Base-by-base conservation (phyloP, 1,284 basidiomycete species). In the Volvariella surrecta region DNA sequence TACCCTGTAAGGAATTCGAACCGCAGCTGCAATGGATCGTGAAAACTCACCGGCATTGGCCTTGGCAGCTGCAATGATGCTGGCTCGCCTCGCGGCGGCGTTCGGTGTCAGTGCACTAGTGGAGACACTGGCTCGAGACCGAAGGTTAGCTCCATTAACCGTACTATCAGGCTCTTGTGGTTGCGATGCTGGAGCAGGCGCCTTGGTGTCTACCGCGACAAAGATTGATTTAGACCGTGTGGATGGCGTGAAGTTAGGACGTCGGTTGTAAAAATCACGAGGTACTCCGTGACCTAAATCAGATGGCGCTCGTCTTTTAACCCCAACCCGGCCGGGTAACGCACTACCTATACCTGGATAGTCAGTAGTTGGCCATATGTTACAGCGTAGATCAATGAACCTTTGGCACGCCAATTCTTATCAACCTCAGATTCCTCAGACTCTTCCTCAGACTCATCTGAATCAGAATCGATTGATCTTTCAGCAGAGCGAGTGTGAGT, bases 241-340 rank as follows among this genome's bases (percentile, higher is more conserved):
- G 20, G 38, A 44, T 28, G 49, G 32, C 43, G 34, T 35, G 34
- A 35, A 35, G 34, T 35, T 35, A 6, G 13, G 13, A 6, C 34
- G 6, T n/a, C 42, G 45, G 34, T 39, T 48, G 6, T 44, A 44
- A 37, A 50, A 42, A 20, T 48, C 42, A 37, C 44, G 43, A 37
- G 45, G 44, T 28, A 55, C 50, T 11, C 62, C 62, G 52, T 70
- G 67, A 9, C 68, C 68, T 34, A 62, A 42, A 50, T 68, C 67
- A 16, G 65, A 67, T 42, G 63, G 61, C 10, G 65, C 39, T 4
- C 39, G 39, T 3, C 19, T 62, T 38, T 60, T 57, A 28, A 44
- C 44, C 41, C 63, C 21, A 15, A 15, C 37, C 13, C 38, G 39
- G 8, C 24, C 13, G 18, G 16, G 16, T 19, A 38, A 20, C 13